These are phyloP conservation scores for Priceomyces medius DNA, from an alignment of 805 yeast genomes.

Conservation along the genomic window DNA sequence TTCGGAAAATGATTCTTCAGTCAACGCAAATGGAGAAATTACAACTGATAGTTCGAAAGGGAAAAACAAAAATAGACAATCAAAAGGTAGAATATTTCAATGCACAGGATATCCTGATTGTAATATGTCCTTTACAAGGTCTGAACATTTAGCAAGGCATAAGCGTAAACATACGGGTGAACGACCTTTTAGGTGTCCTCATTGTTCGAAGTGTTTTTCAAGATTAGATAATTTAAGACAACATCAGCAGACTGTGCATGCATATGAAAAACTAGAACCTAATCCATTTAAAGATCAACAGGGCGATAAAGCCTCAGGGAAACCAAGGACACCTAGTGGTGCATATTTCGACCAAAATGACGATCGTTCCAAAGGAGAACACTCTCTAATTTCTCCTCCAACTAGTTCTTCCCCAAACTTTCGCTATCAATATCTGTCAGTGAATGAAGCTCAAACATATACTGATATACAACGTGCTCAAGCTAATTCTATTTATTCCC, in stretches of 20 bases:
- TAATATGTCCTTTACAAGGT: conserved; percentile 82
- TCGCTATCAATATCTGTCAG: conserved; percentile 1
- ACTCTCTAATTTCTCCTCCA: conserved; percentile 24
- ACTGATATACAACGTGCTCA: not conserved
- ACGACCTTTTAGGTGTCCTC: conserved; percentile 85
- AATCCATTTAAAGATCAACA: conserved; percentile 1
- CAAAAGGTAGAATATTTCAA: conserved; percentile 69
- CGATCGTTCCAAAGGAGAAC: not conserved
- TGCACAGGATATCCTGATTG: conserved; percentile 88
- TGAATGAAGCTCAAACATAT: not conserved
- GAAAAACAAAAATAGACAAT: conserved; percentile 25
- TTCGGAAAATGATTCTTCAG: not conserved
- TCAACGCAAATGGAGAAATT: not conserved
- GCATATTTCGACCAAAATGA: conserved; percentile 7
- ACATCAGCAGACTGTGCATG: conserved; percentile 75
- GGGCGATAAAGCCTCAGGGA: not conserved
- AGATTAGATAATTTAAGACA: conserved; percentile 87
- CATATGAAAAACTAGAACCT: conserved; percentile 29
- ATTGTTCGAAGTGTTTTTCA: conserved; percentile 75
- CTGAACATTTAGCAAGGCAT: conserved; percentile 91
- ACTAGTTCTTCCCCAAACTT: conserved; percentile 15
- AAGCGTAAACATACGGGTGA: conserved; percentile 94
- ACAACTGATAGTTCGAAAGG: not conserved
- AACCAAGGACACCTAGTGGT: conserved; percentile 13
- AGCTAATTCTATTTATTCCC: not conserved